phyloP scores from a whole-genome alignment of 1,284 basidiomycete genomes.

The Sanghuangporus baumii region DNA sequence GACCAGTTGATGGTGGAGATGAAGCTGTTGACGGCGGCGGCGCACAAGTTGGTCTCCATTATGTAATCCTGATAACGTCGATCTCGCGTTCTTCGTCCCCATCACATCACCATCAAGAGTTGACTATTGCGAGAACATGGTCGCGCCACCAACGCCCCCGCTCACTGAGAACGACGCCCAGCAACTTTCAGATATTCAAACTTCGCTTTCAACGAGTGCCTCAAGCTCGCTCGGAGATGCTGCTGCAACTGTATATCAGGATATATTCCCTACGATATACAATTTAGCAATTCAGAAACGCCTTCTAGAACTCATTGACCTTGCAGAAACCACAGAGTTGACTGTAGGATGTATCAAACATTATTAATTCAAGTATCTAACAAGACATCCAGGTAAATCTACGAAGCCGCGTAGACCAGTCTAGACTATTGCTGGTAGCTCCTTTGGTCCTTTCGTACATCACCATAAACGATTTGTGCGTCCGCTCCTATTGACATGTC shows the following conservation, averaged over 20 bases:
- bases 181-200: not conserved
- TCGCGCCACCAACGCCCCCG: conserved; percentile 21
- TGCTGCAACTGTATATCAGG: conserved; percentile 1
- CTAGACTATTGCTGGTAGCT: conserved; percentile 45
- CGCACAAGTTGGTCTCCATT: not conserved
- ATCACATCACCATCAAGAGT: not conserved
- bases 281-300: conserved; percentile 6
- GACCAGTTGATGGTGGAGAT: conserved; percentile 1
- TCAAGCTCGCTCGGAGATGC: not conserved
- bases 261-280: conserved; percentile 2
- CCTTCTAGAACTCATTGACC: conserved; percentile 35
- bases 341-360: conserved; percentile 33
- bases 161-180: conserved; percentile 10
- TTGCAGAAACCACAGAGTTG: conserved; percentile 48
- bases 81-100: not conserved
- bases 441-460: conserved; percentile 60
- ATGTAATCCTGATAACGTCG: not conserved
- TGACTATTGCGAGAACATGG: conserved; percentile 22
- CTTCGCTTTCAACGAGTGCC: not conserved
- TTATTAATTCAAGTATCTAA: not conserved
- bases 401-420: conserved; percentile 32
- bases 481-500: conserved; percentile 8
- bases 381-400: not conserved
- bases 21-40: not conserved
- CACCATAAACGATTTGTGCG: conserved; percentile 54